Percentiles rank a stretch among this genome's conserved stretches.
These are phyloP conservation scores for Phoma sp. DNA, from an alignment of 2,329 filamentous ascomycete species.

Conservation along the genomic window DNA sequence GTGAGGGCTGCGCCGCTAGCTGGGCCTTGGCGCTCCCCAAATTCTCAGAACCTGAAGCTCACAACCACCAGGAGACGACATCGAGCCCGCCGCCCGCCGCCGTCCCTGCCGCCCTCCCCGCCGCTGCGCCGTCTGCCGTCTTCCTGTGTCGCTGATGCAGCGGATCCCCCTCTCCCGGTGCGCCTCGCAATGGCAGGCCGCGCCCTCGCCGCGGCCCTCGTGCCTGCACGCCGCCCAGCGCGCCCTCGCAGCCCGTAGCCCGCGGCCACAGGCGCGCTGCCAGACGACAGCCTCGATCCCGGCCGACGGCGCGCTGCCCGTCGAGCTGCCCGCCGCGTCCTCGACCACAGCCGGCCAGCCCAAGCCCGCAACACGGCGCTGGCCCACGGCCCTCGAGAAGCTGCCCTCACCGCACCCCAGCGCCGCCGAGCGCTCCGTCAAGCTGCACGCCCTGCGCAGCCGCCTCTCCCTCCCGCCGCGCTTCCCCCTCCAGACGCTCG, in stretches of 20 bases:
- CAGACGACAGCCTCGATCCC: conserved; percentile 10
- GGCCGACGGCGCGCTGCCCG: conserved; percentile 3
- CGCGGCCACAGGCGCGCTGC: background rate
- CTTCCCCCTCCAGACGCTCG: conserved; percentile 85
- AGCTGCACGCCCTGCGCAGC: conserved; percentile 90
- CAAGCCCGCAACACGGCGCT: conserved; percentile 2
- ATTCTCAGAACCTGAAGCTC: conserved; percentile 12
- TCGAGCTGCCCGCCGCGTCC: conserved; percentile 3
- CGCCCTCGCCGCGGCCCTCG: conserved; percentile 49
- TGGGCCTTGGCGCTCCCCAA: conserved; percentile 14
- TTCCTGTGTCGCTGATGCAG: conserved; percentile 58
- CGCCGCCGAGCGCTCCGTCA: conserved; percentile 76
- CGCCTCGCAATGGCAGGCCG: conserved; percentile 66
- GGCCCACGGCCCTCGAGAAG: conserved; percentile 41
- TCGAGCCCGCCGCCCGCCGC: conserved; percentile 5
- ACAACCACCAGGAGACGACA: conserved; percentile 1
- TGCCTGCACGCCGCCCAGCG: conserved; percentile 39
- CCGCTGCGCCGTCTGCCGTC: conserved; percentile 14
- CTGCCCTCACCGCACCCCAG: conserved; percentile 76
- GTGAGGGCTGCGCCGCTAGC: conserved; percentile 5
- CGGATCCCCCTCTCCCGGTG: conserved; percentile 67
- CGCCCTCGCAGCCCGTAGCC: conserved; percentile 15
- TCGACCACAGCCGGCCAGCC: background rate
- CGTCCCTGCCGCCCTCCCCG: conserved; percentile 23
- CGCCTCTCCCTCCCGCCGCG: conserved; percentile 82